Evolutionary conservation across 2,329 filamentous ascomycete genomes (phyloP).

Genomic region (Leptoxyphium fumago): DNA sequence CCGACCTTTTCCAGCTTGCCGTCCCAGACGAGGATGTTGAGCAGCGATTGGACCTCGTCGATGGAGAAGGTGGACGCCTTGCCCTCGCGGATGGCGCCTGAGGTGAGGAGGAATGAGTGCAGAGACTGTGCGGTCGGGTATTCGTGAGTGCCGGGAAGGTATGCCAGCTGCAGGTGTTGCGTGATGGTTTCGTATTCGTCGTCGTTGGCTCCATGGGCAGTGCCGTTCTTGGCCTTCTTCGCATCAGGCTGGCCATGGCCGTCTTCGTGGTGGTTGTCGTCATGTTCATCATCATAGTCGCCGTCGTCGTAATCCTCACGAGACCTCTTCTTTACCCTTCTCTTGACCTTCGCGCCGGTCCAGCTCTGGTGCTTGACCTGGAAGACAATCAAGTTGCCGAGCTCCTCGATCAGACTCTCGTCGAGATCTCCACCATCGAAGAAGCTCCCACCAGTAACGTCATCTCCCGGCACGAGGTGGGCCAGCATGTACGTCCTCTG

Average conservation of each 20-base stretch:
- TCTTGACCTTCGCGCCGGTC: slow-evolving; percentile 33
- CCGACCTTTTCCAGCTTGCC: slow-evolving; percentile 57
- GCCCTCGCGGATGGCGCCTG: slow-evolving; percentile 57
- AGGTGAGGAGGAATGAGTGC: slow-evolving; percentile 55
- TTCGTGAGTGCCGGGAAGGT: slow-evolving; percentile 29
- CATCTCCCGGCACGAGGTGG: slow-evolving; percentile 69
- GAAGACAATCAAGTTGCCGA: slow-evolving; percentile 59
- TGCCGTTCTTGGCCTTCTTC: slow-evolving; percentile 4
- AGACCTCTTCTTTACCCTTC: slow-evolving; percentile 4
- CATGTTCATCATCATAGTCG: slow-evolving; percentile 4
- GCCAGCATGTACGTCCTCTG: slow-evolving; percentile 95
- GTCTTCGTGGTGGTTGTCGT: not conserved
- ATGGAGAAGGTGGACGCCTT: slow-evolving; percentile 35
- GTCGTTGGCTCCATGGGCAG: slow-evolving; percentile 14
- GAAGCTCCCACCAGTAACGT: slow-evolving; percentile 87
- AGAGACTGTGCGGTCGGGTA: slow-evolving; percentile 75
- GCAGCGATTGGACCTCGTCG: slow-evolving; percentile 66
- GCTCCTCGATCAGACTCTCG: slow-evolving; percentile 66
- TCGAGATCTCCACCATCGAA: slow-evolving; percentile 86
- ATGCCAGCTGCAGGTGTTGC: slow-evolving; percentile 16
- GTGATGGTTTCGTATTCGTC: slow-evolving; percentile 13
- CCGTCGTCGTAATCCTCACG: slow-evolving; percentile 13
- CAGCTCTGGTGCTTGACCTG: slow-evolving; percentile 60
- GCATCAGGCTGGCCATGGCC: not conserved
- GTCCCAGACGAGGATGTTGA: slow-evolving; percentile 82